These are phyloP conservation scores for Medicago truncatula DNA, from an alignment of 306 rosid species.

Conservation along the genomic window DNA sequence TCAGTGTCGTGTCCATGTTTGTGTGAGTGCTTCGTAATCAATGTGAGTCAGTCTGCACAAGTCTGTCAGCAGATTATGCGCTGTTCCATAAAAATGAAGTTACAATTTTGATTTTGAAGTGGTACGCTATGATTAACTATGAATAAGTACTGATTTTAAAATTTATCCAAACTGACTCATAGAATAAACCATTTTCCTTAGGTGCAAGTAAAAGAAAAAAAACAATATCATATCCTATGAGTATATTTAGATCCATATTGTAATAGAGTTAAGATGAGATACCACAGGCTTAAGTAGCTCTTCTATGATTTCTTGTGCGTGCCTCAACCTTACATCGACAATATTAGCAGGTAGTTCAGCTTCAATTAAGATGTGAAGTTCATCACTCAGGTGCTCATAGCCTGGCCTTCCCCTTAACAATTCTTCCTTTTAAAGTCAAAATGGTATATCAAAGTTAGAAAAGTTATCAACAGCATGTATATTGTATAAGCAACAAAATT, in stretches of 20 bases:
- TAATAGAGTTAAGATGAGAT: constrained; percentile 34
- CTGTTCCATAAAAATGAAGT: constrained; percentile 3
- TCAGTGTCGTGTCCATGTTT: not conserved
- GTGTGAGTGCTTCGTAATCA: not conserved
- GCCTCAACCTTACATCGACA: constrained; percentile 76
- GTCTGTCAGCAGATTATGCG: constrained; percentile 3
- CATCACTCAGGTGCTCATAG: constrained; percentile 93
- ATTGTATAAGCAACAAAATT: constrained; percentile 30
- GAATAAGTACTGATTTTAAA: not conserved
- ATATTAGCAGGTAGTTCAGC: constrained; percentile 88
- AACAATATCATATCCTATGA: not conserved
- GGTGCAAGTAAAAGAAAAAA: not conserved
- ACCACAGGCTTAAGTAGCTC: constrained; percentile 96
- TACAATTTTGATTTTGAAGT: not conserved
- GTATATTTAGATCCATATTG: not conserved
- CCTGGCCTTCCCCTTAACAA: constrained; percentile 89
- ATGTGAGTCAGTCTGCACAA: not conserved
- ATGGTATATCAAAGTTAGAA: constrained; percentile 36
- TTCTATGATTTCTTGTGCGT: constrained; percentile 87
- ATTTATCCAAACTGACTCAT: too few relatives aligned
- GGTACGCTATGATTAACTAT: not conserved
- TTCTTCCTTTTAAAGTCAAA: constrained; percentile 67
- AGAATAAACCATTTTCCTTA: too few relatives aligned
- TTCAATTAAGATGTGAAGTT: constrained; percentile 87
- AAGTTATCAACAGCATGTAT: constrained; percentile 22